Conservation (phyloP, 1,139 yeast species). For the Pichia terricola region DNA sequence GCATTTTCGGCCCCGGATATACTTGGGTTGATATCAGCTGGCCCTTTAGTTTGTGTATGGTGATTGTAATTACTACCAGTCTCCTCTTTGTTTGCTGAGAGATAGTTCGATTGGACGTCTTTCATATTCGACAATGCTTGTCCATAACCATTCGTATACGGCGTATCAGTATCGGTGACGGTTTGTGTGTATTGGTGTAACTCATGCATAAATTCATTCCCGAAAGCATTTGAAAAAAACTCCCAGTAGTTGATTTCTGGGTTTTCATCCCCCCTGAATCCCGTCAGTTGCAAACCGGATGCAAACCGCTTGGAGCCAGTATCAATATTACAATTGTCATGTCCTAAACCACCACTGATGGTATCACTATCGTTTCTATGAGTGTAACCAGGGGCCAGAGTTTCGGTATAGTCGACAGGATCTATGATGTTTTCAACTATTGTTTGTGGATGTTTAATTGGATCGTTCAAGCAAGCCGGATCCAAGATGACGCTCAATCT, state of each 20-base stretch:
- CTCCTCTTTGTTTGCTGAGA: not conserved
- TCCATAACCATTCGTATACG: too few species aligned
- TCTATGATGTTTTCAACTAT: not conserved
- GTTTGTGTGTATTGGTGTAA: not conserved
- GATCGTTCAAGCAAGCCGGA: not conserved
- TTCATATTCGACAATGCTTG: too few species aligned
- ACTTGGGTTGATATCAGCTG: too few species aligned
- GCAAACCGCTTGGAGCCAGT: not conserved
- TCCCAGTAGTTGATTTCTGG: not conserved
- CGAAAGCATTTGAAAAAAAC: not conserved
- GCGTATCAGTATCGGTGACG: too few species aligned
- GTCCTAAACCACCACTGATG: not conserved
- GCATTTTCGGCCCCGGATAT: not conserved
- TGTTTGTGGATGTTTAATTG: not conserved
- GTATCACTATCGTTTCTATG: not conserved
- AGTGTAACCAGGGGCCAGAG: too few species aligned
- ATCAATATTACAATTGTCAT: not conserved
- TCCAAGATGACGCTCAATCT: not conserved
- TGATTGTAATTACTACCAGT: not conserved
- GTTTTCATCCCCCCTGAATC: not conserved
- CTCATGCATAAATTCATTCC: not conserved
- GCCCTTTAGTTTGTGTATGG: not conserved
- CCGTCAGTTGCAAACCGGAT: not conserved
- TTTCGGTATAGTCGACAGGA: not conserved
- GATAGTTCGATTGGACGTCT: too few species aligned